Conservation (phyloP, 1,284 basidiomycete species). For the Coriolopsis trogii region DNA sequence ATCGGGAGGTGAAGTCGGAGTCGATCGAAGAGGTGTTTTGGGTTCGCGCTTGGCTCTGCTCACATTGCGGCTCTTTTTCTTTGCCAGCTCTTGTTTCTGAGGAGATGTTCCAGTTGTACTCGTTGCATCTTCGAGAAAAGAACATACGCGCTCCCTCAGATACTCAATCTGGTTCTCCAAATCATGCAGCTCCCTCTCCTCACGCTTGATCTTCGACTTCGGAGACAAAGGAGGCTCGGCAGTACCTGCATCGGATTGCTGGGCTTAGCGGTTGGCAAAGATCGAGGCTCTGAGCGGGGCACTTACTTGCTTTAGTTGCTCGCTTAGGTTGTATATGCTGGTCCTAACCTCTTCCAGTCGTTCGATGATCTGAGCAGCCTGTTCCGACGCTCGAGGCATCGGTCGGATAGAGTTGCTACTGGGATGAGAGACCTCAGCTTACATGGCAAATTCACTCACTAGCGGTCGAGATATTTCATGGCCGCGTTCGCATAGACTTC, state of each 20-base stretch:
- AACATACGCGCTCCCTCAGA: constrained; percentile 51
- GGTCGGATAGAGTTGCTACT: constrained; percentile 62
- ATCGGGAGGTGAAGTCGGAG: constrained; percentile 29
- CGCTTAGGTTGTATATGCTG: constrained; percentile 52
- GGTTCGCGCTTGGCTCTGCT: constrained; percentile 19
- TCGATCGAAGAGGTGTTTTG: constrained; percentile 22
- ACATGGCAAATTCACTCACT: constrained; percentile 47
- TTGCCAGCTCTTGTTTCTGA: constrained; percentile 49
- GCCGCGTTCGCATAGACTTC: constrained; percentile 77
- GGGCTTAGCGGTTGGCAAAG: constrained; percentile 31
- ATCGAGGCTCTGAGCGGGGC: not conserved
- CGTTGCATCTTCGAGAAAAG: not conserved
- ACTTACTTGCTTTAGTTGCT: constrained; percentile 58
- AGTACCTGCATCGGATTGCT: constrained; percentile 37
- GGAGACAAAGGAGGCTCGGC: constrained; percentile 40
- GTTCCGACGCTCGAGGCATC: constrained; percentile 70
- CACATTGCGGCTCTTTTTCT: constrained; percentile 25
- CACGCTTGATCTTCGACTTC: constrained; percentile 49
- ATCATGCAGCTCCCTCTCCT: constrained; percentile 59
- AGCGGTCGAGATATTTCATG: constrained; percentile 71
- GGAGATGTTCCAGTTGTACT: not conserved
- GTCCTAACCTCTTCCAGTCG: constrained; percentile 52
- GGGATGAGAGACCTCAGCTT: not conserved
- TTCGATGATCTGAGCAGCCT: constrained; percentile 55
- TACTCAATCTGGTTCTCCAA: constrained; percentile 55